Evolutionary conservation across 148 eudicot genomes (phyloP).

Genomic region (Talinum fruticosum): DNA sequence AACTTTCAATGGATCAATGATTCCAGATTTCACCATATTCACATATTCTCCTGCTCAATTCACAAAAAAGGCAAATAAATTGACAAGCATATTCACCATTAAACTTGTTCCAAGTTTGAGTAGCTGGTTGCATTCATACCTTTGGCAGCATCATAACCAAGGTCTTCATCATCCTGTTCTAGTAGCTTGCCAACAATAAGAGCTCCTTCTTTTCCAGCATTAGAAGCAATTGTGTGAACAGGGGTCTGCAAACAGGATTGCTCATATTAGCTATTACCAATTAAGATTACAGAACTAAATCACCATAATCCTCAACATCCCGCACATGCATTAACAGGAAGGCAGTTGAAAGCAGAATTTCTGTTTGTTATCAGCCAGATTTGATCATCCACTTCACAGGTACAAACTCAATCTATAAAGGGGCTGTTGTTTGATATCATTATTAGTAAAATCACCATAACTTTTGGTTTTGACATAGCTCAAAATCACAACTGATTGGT

Average conservation of each 20-base stretch:
- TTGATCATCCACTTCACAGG: neutral
- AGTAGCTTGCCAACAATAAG: constrained; percentile 85
- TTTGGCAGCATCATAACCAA: constrained; percentile 96
- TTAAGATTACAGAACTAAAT: neutral
- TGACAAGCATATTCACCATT: neutral
- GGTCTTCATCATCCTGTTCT: constrained; percentile 81
- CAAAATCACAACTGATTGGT: neutral
- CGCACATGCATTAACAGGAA: neutral
- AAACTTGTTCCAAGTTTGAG: neutral
- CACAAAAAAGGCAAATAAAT: neutral
- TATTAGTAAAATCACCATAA: neutral
- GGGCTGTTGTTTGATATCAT: neutral
- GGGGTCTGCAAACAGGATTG: constrained; percentile 52
- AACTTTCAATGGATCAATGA: constrained; percentile 88
- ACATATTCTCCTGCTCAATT: constrained; percentile 70
- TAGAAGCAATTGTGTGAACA: constrained; percentile 75
- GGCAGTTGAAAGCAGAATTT: neutral
- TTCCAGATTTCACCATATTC: constrained; percentile 84
- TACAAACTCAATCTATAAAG: neutral
- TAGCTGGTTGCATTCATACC: constrained; percentile 30
- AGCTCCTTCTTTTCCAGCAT: constrained; percentile 94
- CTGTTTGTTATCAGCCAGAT: neutral
- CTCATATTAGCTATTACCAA: neutral
- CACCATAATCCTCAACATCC: neutral
- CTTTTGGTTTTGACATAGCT: neutral